Conservation (phyloP, 2,329 filamentous ascomycete species). For the Fusarium vanettenii region DNA sequence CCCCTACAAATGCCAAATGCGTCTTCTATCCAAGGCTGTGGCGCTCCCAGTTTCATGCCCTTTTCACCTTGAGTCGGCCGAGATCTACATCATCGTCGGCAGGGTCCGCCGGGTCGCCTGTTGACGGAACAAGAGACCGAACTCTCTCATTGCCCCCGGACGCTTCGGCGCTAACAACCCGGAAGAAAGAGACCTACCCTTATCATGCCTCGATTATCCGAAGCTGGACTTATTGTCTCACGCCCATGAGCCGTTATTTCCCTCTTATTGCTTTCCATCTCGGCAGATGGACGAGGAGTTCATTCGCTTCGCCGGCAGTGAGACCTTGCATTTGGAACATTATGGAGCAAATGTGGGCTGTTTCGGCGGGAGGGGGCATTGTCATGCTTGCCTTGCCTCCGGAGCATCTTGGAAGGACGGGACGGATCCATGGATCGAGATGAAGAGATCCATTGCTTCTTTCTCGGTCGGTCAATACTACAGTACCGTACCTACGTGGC, state of each 20-base stretch:
- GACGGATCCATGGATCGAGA: slow-evolving; percentile 2
- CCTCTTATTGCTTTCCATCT: slow-evolving; percentile 1
- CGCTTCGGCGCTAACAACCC: neutral
- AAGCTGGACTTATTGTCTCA: slow-evolving; percentile 3
- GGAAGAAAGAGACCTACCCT: slow-evolving; percentile 1
- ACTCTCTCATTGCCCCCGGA: slow-evolving; percentile 15
- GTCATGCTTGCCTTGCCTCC: slow-evolving; percentile 16
- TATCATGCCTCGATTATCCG: slow-evolving; percentile 26
- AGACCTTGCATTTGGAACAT: slow-evolving; percentile 21
- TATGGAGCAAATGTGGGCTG: slow-evolving; percentile 30
- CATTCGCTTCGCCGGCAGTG: slow-evolving; percentile 31
- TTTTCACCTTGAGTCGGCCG: slow-evolving; percentile 23
- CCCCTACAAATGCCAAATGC: neutral
- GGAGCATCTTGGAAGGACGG: neutral
- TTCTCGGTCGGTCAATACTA: neutral
- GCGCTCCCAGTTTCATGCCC: slow-evolving; percentile 13
- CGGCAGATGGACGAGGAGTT: slow-evolving; percentile 23
- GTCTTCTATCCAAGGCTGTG: slow-evolving; percentile 5
- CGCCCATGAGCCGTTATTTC: slow-evolving; percentile 12
- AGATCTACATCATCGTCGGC: slow-evolving; percentile 44
- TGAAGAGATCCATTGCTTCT: neutral
- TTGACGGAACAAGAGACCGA: slow-evolving; percentile 7
- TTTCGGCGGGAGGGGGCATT: slow-evolving; percentile 34
- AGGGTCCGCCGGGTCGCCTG: slow-evolving; percentile 28
- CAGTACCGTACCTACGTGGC: slow-evolving; percentile 23